Percentiles rank a stretch among this genome's conserved stretches.
phyloP scores from a whole-genome alignment of 306 rosid species.

The Fragaria iinumae region DNA sequence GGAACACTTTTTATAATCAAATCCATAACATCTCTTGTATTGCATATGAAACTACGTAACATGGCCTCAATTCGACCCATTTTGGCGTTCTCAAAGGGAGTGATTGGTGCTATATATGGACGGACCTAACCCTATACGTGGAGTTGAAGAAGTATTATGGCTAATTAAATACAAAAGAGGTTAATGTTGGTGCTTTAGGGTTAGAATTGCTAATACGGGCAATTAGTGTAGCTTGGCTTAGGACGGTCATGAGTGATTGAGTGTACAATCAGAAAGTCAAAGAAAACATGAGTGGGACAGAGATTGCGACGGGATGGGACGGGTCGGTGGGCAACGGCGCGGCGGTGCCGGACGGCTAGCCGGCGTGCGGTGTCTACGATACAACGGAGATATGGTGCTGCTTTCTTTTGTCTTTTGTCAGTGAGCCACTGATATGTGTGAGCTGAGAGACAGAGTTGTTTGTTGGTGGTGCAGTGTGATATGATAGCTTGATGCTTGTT shows the following conservation, averaged over 20 bases:
- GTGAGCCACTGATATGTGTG: background rate
- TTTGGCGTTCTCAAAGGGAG: background rate
- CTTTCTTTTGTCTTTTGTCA: conserved; percentile 17
- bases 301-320: background rate
- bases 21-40: no score
- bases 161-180: background rate
- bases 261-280: background rate
- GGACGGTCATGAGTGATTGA: background rate
- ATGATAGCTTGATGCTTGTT: background rate
- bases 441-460: background rate
- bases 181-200: background rate
- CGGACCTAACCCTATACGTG: background rate
- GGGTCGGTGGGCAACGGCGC: background rate
- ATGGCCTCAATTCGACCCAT: background rate
- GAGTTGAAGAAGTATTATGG: background rate
- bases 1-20: no score
- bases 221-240: background rate
- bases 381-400: no score
- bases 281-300: background rate
- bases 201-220: background rate
- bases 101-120: background rate
- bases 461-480: background rate
- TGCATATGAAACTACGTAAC: background rate
- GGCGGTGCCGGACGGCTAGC: conserved; percentile 20
- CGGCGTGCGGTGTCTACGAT: conserved; percentile 15